Conservation (phyloP, 768 basidiomycete genomes). For the Cystofilobasidium capitatum region DNA sequence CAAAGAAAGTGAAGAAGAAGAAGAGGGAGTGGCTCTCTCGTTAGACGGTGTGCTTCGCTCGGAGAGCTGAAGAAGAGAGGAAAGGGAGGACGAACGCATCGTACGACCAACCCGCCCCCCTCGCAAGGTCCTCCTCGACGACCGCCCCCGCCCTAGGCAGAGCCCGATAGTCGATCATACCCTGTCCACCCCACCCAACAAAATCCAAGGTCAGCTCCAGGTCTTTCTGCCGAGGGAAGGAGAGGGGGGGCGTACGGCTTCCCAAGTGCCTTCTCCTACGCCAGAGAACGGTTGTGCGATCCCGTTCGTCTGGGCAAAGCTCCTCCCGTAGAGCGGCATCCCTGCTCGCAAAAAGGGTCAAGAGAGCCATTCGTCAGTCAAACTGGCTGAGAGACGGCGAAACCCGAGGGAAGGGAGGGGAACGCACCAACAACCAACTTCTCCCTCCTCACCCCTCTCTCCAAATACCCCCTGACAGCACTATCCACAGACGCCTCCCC, state of each 20-base stretch:
- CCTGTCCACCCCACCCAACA: not conserved
- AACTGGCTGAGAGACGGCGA: too few species aligned
- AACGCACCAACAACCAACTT: conserved; percentile 68
- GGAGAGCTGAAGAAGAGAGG: not conserved
- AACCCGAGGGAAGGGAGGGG: too few species aligned
- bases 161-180: conserved; percentile 72
- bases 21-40: too few species aligned
- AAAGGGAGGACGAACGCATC: conserved; percentile 46
- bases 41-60: not conserved
- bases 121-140: conserved; percentile 55
- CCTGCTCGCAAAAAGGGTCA: too few species aligned
- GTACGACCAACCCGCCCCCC: conserved; percentile 74
- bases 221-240: too few species aligned
- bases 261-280: conserved; percentile 81
- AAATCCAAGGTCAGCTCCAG: not conserved
- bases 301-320: conserved; percentile 69
- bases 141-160: conserved; percentile 68
- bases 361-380: too few species aligned
- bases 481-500: conserved; percentile 49
- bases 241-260: conserved; percentile 45
- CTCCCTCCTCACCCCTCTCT: conserved; percentile 58
- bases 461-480: conserved; percentile 62
- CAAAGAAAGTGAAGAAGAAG: not conserved
- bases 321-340: conserved; percentile 85
- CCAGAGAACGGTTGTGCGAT: conserved; percentile 72